phyloP scores from a whole-genome alignment of 768 basidiomycete species.

The Cystoderma amianthinum region DNA sequence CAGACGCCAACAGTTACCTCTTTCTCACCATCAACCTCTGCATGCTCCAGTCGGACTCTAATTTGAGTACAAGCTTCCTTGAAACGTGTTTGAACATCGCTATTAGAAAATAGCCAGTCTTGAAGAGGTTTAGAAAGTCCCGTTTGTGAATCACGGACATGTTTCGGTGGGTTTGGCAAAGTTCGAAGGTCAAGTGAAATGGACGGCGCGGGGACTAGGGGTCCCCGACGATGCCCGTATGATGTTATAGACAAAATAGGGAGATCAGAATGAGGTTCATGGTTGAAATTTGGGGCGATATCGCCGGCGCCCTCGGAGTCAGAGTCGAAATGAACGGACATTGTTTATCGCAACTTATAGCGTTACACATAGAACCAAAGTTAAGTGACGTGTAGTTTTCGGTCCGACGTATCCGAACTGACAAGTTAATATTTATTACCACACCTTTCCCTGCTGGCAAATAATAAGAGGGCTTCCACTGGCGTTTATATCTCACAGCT shows the following conservation, averaged over 20 bases:
- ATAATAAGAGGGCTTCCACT: too few species aligned
- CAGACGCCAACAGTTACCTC: slow-evolving; percentile 13
- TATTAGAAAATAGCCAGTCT: slow-evolving; percentile 13
- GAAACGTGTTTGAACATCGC: slow-evolving; percentile 6
- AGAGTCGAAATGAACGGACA: too few species aligned
- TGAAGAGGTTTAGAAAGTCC: slow-evolving; percentile 14
- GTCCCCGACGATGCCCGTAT: slow-evolving; percentile 15
- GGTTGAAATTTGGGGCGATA: too few species aligned
- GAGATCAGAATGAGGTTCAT: slow-evolving; percentile 2
- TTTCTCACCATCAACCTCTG: slow-evolving; percentile 4
- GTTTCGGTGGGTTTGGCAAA: slow-evolving; percentile 19
- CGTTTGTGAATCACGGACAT: slow-evolving; percentile 12
- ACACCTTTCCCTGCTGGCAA: too few species aligned
- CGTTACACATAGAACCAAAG: too few species aligned
- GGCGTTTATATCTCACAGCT: too few species aligned
- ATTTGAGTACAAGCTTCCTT: not conserved
- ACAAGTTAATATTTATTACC: too few species aligned
- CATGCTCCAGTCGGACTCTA: slow-evolving; percentile 7
- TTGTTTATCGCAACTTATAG: too few species aligned
- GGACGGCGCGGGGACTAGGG: slow-evolving; percentile 12
- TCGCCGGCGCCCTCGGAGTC: too few species aligned
- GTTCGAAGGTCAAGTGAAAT: slow-evolving; percentile 16
- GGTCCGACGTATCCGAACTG: too few species aligned
- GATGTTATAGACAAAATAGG: slow-evolving; percentile 14
- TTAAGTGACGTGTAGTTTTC: too few species aligned